A percentile compares a stretch with the other conserved stretches of the same genome.
Evolutionary conservation across 2,329 filamentous ascomycete genomes (phyloP).

Genomic region (Sporothrix humicola): DNA sequence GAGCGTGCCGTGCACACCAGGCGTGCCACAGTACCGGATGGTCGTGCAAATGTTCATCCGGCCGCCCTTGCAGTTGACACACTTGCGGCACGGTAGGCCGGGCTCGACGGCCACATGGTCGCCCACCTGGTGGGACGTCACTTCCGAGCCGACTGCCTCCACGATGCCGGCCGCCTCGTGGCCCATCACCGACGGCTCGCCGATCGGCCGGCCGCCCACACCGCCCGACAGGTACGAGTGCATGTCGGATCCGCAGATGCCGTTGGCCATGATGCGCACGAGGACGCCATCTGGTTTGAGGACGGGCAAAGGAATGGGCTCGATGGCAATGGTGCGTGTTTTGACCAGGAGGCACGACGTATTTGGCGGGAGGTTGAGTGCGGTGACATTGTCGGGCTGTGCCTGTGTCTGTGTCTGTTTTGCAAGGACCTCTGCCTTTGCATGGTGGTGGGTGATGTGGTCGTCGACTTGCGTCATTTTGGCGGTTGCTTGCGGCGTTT

Average conservation of each 20-base stretch:
- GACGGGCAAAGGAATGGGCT: slow-evolving; percentile 73
- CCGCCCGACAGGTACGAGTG: slow-evolving; percentile 86
- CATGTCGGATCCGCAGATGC: slow-evolving; percentile 86
- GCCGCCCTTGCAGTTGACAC: slow-evolving; percentile 76
- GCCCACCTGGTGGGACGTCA: slow-evolving; percentile 68
- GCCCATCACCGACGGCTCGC: slow-evolving; percentile 78
- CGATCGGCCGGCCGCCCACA: slow-evolving; percentile 84
- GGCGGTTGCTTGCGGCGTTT: neutral
- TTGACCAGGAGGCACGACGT: slow-evolving; percentile 32
- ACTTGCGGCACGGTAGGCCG: slow-evolving; percentile 81
- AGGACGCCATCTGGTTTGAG: slow-evolving; percentile 76
- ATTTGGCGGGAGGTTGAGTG: slow-evolving; percentile 31
- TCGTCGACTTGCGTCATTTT: slow-evolving; percentile 22
- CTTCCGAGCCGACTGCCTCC: slow-evolving; percentile 68
- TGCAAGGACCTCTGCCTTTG: neutral
- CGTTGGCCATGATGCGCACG: slow-evolving; percentile 81
- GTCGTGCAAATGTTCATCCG: slow-evolving; percentile 89
- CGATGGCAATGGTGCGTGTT: slow-evolving; percentile 69
- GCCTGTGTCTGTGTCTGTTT: neutral
- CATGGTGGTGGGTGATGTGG: neutral
- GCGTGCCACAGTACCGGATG: slow-evolving; percentile 91
- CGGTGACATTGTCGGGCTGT: slow-evolving; percentile 10
- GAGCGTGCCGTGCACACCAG: slow-evolving; percentile 85
- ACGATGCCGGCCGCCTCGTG: slow-evolving; percentile 77
- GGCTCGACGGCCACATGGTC: slow-evolving; percentile 91